phyloP scores from a whole-genome alignment of 208 protist species.

The Acanthamoeba lenticulata region DNA sequence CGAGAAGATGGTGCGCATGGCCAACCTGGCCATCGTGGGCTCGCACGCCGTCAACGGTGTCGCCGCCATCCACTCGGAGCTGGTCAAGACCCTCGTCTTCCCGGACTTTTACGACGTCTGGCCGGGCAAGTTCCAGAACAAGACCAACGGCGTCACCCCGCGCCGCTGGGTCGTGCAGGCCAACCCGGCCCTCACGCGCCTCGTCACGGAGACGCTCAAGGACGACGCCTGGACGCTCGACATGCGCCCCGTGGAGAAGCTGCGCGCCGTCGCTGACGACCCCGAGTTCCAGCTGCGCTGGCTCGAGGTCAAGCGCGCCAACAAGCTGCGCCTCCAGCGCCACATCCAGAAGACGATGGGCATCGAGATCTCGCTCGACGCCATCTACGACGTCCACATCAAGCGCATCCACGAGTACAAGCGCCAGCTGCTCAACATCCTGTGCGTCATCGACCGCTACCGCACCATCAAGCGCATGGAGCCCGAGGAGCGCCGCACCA shows the following conservation, averaged over 20 bases:
- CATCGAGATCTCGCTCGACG: slow-evolving; percentile 79
- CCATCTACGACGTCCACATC: slow-evolving; percentile 90
- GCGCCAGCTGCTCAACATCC: slow-evolving; percentile 91
- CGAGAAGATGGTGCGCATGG: slow-evolving; percentile 84
- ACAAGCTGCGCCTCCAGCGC: slow-evolving; percentile 85
- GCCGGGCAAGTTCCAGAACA: slow-evolving; percentile 90
- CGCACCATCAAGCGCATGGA: slow-evolving; percentile 81
- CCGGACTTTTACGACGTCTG: slow-evolving; percentile 87
- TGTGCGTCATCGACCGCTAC: slow-evolving; percentile 87
- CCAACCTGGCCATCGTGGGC: slow-evolving; percentile 88
- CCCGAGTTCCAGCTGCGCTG: slow-evolving; percentile 76
- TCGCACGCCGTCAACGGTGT: slow-evolving; percentile 91
- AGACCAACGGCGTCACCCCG: slow-evolving; percentile 93
- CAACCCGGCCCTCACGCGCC: slow-evolving; percentile 84
- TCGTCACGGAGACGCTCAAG: slow-evolving; percentile 84
- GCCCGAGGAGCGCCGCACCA: slow-evolving; percentile 58
- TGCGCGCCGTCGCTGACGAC: slow-evolving; percentile 81
- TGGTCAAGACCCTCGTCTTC: slow-evolving; percentile 82
- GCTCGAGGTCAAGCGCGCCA: slow-evolving; percentile 71
- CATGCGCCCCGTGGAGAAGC: slow-evolving; percentile 78
- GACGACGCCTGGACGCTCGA: slow-evolving; percentile 80
- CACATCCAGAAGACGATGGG: slow-evolving; percentile 82
- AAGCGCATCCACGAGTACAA: slow-evolving; percentile 96
- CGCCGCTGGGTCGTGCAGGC: slow-evolving; percentile 89
- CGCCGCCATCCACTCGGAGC: slow-evolving; percentile 88